Conservation (phyloP, 257 asterid species). For the Coffea canephora region DNA sequence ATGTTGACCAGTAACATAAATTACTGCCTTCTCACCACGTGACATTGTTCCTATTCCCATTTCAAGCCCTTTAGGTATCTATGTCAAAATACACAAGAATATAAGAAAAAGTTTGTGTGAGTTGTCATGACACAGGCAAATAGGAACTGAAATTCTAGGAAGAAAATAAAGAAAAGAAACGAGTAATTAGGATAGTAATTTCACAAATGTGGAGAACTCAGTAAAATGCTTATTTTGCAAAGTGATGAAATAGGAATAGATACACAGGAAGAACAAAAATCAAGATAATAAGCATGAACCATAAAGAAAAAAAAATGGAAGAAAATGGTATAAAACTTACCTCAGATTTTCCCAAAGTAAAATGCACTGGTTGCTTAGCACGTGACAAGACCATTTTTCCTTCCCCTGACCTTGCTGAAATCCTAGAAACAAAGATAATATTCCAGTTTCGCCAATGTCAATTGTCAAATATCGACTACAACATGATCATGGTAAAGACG, state of each 20-base stretch:
- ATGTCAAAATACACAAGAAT: slow-evolving; percentile 18
- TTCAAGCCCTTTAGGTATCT: slow-evolving; percentile 97
- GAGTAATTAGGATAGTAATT: neutral
- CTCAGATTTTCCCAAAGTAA: slow-evolving; percentile 93
- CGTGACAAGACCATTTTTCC: slow-evolving; percentile 61
- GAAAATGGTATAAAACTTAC: slow-evolving; percentile 31
- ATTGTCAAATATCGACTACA: neutral
- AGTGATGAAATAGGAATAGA: slow-evolving; percentile 1
- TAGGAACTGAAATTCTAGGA: neutral
- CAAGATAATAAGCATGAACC: slow-evolving; percentile 14
- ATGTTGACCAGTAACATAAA: slow-evolving; percentile 63
- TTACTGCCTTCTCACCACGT: slow-evolving; percentile 80
- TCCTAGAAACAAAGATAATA: slow-evolving; percentile 43
- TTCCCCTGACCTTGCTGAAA: slow-evolving; percentile 76
- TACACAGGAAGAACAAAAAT: neutral
- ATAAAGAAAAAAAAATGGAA: neutral
- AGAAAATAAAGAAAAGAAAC: neutral
- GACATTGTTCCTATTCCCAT: slow-evolving; percentile 92
- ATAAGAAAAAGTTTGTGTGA: slow-evolving; percentile 6
- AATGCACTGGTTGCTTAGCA: slow-evolving; percentile 65
- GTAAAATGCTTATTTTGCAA: slow-evolving; percentile 1
- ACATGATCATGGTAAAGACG: slow-evolving; percentile 8
- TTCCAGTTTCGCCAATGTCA: neutral
- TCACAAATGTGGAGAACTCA: neutral
- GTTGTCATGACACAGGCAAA: neutral